phyloP scores from a whole-genome alignment of 257 asterid genomes.

The Eucommia ulmoides region DNA sequence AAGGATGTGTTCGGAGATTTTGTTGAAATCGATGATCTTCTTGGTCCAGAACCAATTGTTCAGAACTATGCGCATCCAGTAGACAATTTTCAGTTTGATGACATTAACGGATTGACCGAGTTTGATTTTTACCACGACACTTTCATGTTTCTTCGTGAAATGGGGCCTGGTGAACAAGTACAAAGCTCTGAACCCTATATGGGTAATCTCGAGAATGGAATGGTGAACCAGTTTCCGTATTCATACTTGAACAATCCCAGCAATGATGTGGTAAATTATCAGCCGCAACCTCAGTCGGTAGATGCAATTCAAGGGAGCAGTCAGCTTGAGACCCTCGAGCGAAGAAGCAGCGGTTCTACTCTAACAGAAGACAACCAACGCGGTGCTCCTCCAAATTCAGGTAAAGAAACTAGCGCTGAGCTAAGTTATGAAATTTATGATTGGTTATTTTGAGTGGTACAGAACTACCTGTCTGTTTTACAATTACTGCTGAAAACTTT shows the following conservation, averaged over 20 bases:
- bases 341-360: slow-evolving; percentile 22
- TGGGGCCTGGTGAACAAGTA: slow-evolving; percentile 20
- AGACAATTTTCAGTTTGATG: slow-evolving; percentile 25
- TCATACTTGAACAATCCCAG: slow-evolving; percentile 8
- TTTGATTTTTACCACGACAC: slow-evolving; percentile 53
- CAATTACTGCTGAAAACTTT: no score
- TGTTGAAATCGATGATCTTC: slow-evolving; percentile 74
- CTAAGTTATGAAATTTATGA: slow-evolving; percentile 9
- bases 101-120: slow-evolving; percentile 37
- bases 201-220: slow-evolving; percentile 17
- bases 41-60: slow-evolving; percentile 24
- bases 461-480: no score
- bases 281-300: slow-evolving; percentile 26
- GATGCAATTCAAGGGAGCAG: slow-evolving; percentile 19
- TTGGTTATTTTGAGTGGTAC: slow-evolving; percentile 20
- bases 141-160: slow-evolving; percentile 20
- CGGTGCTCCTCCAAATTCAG: slow-evolving; percentile 37
- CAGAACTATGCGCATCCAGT: slow-evolving; percentile 18
- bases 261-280: slow-evolving; percentile 14
- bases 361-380: slow-evolving; percentile 30
- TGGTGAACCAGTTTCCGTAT: slow-evolving; percentile 8
- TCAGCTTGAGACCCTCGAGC: slow-evolving; percentile 41
- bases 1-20: slow-evolving; percentile 60
- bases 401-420: slow-evolving; percentile 37
- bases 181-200: slow-evolving; percentile 21